phyloP scores from a whole-genome alignment of 1,284 basidiomycete genomes.

The Cutaneotrichosporon sp. region DNA sequence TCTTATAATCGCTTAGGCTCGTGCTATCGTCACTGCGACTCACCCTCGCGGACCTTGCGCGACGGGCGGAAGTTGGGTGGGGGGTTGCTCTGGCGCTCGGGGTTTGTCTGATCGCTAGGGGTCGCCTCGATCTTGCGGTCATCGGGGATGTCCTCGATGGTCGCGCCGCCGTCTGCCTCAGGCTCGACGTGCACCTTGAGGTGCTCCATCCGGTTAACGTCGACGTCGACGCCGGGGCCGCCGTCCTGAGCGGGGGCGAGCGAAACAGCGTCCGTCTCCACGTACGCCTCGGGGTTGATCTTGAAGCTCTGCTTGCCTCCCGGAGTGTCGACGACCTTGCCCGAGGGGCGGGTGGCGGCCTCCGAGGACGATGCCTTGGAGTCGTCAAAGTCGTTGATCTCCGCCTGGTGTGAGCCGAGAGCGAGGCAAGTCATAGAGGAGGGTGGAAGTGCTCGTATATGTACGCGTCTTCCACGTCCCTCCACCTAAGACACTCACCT shows the following conservation, averaged over 20 bases:
- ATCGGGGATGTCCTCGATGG: slow-evolving; percentile 37
- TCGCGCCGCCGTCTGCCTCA: slow-evolving; percentile 42
- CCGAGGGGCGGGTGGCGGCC: slow-evolving; percentile 42
- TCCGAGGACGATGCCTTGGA: slow-evolving; percentile 34
- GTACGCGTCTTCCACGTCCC: background rate
- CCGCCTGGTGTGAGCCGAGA: slow-evolving; percentile 36
- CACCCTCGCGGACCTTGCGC: slow-evolving; percentile 51
- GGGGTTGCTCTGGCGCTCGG: slow-evolving; percentile 36
- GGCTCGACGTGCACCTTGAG: slow-evolving; percentile 48
- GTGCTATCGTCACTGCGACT: slow-evolving; percentile 15
- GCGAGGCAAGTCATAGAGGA: background rate
- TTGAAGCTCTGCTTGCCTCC: slow-evolving; percentile 46
- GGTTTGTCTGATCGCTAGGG: background rate
- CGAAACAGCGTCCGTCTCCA: slow-evolving; percentile 49
- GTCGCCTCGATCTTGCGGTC: slow-evolving; percentile 1
- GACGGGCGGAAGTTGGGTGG: slow-evolving; percentile 47
- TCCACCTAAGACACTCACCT: slow-evolving; percentile 32
- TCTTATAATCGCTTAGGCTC: background rate
- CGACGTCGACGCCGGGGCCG: slow-evolving; percentile 46
- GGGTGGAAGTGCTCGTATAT: background rate
- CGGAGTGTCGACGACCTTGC: slow-evolving; percentile 51
- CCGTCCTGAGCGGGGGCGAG: slow-evolving; percentile 48
- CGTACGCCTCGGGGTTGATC: slow-evolving; percentile 49
- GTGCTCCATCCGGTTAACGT: slow-evolving; percentile 47
- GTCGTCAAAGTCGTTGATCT: slow-evolving; percentile 50